Evolutionary conservation across 331 rosid species (phyloP), one percentile per base, ranked within the genome.

Genomic region (Phaseolus coccineus): DNA sequence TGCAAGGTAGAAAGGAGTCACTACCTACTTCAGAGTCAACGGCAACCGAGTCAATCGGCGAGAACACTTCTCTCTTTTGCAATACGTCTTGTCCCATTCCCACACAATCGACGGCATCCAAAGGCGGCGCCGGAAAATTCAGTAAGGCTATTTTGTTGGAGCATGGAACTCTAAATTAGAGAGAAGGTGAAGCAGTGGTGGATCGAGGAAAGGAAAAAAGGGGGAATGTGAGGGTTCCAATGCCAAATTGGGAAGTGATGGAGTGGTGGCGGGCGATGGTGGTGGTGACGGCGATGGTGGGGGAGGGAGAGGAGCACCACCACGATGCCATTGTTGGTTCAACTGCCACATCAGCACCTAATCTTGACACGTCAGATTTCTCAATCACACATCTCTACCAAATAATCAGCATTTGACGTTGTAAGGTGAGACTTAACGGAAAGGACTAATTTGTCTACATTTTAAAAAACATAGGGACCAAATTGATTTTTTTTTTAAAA

Each of bases 71-170:
- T 19, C 22, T 19, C 22, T 19, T 19, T 19, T 19, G 22, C 22
- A 19, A 19, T 19, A 88, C 93, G 73, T 90, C 92, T 73, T 81
- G 90, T 1, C 93, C 98, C 33, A 93, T 90, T 53, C 95, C 96
- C 2, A 88, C 82, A 77, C 88, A 88, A 55, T 92, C 95, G 1
- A 83, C 42, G 13, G 30, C 71, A 8, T 82, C 67, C 3, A 81
- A 81, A 5, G 85, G 82, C 2, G 78, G 7, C n/a, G 52, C 33
- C 42, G 42, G 8, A 15, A 25, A 19, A 44, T 61, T 39, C 10
- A 16, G 51, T 16, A 16, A 51, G 71, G 76, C 5, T 50, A 72
- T 57, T 79, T 50, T 71, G 31, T 80, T 71, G 76, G 80, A 47
- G 77, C 73, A 69, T 25, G 69, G 81, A 77, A 77, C 57, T 71